Conservation (phyloP, 495 filamentous ascomycete species). For the Penicillium desertorum region DNA sequence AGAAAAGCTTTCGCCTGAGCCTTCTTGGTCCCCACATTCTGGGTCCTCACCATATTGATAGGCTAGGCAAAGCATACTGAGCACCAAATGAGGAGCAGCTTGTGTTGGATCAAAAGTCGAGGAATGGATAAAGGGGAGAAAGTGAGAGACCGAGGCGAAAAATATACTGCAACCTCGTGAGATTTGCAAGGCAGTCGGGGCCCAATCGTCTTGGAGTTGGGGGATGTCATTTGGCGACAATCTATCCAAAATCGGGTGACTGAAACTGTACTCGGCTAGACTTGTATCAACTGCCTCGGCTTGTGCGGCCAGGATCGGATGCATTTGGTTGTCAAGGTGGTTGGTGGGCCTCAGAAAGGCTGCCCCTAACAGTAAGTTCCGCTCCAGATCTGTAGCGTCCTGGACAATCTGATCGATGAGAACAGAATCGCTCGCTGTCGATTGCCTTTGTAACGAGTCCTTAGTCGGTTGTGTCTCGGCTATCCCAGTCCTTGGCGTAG, state of each 20-base stretch:
- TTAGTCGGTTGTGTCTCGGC: not conserved
- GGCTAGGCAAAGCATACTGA: slow-evolving; percentile 37
- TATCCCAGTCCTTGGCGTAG: not conserved
- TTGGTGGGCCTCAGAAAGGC: slow-evolving; percentile 17
- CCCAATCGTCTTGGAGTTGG: slow-evolving; percentile 28
- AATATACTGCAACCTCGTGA: slow-evolving; percentile 32
- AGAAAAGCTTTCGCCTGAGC: slow-evolving; percentile 30
- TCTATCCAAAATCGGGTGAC: slow-evolving; percentile 5
- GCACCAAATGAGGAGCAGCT: slow-evolving; percentile 20
- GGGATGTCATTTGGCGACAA: slow-evolving; percentile 18
- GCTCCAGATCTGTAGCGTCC: slow-evolving; percentile 17
- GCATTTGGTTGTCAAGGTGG: slow-evolving; percentile 11
- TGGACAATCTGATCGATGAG: slow-evolving; percentile 16
- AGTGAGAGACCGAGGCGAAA: slow-evolving; percentile 32
- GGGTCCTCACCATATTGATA: slow-evolving; percentile 42
- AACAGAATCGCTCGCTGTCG: not conserved
- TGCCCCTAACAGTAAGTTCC: slow-evolving; percentile 19
- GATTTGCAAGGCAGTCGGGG: slow-evolving; percentile 26
- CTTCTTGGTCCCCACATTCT: slow-evolving; percentile 26
- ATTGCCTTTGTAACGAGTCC: not conserved
- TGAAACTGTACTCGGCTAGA: slow-evolving; percentile 4
- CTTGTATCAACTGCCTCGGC: not conserved
- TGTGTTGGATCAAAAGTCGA: slow-evolving; percentile 32
- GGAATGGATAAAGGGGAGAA: slow-evolving; percentile 37
- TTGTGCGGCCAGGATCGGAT: not conserved